Base-by-base conservation (phyloP, 2,329 filamentous ascomycete genomes). In the Trichophyton verrucosum region DNA sequence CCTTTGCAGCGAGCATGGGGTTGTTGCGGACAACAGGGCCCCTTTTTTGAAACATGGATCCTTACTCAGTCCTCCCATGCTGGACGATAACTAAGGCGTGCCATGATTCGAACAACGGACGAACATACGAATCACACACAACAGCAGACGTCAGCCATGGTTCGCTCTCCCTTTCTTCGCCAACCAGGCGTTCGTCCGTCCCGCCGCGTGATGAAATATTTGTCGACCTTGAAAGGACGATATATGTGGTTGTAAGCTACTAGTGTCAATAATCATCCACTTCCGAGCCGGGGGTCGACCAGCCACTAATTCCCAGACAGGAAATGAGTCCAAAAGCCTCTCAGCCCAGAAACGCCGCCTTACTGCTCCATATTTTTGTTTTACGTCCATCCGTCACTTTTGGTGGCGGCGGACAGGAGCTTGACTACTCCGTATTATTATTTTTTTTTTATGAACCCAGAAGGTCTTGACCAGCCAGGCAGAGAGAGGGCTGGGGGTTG, bases 301-400 rank as follows among this genome's bases (percentile, higher is more conserved):
- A 55, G 51, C 51, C 51, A 36, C 27, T 55, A 59, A 36, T 58
- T 58, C n/a, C 40, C 56, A 47, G 53, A 17, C 60, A 61, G 53
- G 60, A 63, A 61, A 47, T 36, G 47, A 62, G 27, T 38, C 36
- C 33, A 20, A 36, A 60, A 44, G 46, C 61, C 49, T 22, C 22
- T 49, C n/a, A 61, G 58, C 46, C 59, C 49, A 15, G 60, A 42
- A 33, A 17, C 7, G 24, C 24, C 24, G 51, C 51, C 27, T 22
- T 27, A 36, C 51, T 36, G 13, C 51, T 36, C 51, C 22, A 22
- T 51, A 51, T 51, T 47, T 38, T 51, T 51, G 46, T 51, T 51
- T 51, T 51, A 51, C 46, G 24, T 51, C 11, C 24, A 51, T 24
- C 46, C 46, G 46, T 27, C 46, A 51, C 46, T 13, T 44, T 4